Conservation (phyloP, 331 rosid species). For the Quercus phellos region DNA sequence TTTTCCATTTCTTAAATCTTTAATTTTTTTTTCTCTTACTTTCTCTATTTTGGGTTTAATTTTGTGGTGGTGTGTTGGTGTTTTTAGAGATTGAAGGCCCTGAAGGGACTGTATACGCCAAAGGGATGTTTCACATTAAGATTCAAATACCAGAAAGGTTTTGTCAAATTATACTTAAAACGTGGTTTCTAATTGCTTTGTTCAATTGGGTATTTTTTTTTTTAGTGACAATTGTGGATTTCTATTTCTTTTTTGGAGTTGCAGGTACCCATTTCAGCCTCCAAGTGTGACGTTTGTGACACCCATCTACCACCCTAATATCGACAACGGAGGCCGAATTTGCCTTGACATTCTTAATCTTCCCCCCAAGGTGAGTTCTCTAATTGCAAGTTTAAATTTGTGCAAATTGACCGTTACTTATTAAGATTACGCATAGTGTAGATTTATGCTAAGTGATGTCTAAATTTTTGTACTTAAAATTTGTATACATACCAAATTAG, state of each 20-base stretch:
- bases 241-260: not conserved
- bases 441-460: not conserved
- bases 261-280: constrained; percentile 42
- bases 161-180: not conserved
- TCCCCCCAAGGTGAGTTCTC: constrained; percentile 29
- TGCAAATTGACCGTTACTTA: not conserved
- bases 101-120: constrained; percentile 31
- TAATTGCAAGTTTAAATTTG: not conserved
- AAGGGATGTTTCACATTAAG: constrained; percentile 28
- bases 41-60: not conserved
- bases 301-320: constrained; percentile 41
- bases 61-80: not conserved
- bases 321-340: constrained; percentile 42
- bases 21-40: not conserved
- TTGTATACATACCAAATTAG: too few species aligned
- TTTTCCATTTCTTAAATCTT: not conserved
- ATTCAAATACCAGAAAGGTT: constrained; percentile 37
- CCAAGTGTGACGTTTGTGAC: constrained; percentile 41
- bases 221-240: not conserved
- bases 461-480: too few species aligned
- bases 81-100: constrained; percentile 32
- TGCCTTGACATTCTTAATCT: constrained; percentile 47
- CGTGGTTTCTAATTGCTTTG: not conserved
- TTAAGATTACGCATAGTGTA: not conserved
- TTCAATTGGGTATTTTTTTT: not conserved